A percentile compares a stretch with the other conserved stretches of the same genome.
These are phyloP conservation scores for Barnettozyma populi DNA, from an alignment of 805 yeast genomes.

Conservation along the genomic window DNA sequence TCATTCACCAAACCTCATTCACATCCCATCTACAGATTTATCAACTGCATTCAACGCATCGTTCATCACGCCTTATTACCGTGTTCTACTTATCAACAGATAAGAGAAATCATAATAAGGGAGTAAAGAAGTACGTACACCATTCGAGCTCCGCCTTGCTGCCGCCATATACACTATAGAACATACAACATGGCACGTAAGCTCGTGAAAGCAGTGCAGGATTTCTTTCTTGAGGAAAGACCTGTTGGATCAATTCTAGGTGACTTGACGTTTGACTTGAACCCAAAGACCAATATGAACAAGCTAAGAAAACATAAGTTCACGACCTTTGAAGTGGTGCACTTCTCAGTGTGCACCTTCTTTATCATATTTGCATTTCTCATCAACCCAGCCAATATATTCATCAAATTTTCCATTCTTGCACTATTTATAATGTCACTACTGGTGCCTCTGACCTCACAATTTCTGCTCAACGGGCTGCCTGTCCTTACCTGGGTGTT, in stretches of 20 bases:
- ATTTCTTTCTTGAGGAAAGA: constrained; percentile 50
- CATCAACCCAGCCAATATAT: constrained; percentile 49
- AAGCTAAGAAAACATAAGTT: constrained; percentile 39
- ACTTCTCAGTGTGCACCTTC: constrained; percentile 44
- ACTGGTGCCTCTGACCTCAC: constrained; percentile 72
- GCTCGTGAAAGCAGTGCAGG: constrained; percentile 18
- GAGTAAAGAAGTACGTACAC: neutral
- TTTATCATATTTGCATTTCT: constrained; percentile 55
- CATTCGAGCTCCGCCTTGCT: neutral
- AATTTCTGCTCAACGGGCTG: constrained; percentile 75
- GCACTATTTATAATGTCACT: constrained; percentile 40
- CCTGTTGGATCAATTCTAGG: constrained; percentile 44
- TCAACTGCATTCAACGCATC: neutral
- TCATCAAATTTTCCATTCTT: constrained; percentile 29
- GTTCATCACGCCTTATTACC: neutral
- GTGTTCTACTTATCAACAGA: neutral
- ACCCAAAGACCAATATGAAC: constrained; percentile 36
- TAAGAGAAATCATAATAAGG: neutral
- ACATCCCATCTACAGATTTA: neutral
- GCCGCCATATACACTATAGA: neutral
- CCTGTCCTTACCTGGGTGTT: constrained; percentile 87
- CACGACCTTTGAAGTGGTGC: constrained; percentile 43
- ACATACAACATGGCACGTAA: neutral
- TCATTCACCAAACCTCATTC: neutral
- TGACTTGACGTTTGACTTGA: constrained; percentile 44